Evolutionary conservation across 139 green algal species (phyloP).

Genomic region (Penium margaritaceum): DNA sequence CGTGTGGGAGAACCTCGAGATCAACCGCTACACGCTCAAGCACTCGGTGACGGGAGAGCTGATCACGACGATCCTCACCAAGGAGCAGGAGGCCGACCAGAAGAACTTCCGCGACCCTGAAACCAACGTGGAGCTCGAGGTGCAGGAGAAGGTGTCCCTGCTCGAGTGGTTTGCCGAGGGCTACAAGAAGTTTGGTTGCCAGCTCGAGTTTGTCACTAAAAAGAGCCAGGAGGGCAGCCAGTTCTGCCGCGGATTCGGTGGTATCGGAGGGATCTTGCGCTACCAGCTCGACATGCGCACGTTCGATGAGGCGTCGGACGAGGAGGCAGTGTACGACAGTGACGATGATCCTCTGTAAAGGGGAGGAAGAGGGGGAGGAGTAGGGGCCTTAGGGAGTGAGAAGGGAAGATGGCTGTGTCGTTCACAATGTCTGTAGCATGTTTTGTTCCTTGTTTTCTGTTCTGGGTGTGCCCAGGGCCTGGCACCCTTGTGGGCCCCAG

Average conservation of each 20-base stretch:
- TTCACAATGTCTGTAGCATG: too few relatives aligned
- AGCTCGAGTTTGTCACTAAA: slow-evolving; percentile 93
- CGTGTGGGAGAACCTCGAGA: slow-evolving; percentile 89
- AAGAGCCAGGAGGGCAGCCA: slow-evolving; percentile 80
- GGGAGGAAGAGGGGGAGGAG: too few relatives aligned
- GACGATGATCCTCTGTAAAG: too few relatives aligned
- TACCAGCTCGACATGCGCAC: slow-evolving; percentile 70
- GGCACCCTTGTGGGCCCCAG: too few relatives aligned
- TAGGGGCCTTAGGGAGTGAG: too few relatives aligned
- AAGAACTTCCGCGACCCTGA: slow-evolving; percentile 80
- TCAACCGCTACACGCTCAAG: slow-evolving; percentile 68
- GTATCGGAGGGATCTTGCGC: slow-evolving; percentile 61
- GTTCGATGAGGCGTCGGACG: slow-evolving; percentile 39
- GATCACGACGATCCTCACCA: slow-evolving; percentile 55
- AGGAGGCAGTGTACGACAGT: too few relatives aligned
- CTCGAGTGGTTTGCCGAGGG: slow-evolving; percentile 93
- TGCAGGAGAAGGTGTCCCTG: slow-evolving; percentile 76
- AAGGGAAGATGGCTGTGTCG: too few relatives aligned
- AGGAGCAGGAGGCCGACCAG: slow-evolving; percentile 65
- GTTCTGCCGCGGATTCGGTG: slow-evolving; percentile 69
- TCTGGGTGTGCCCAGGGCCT: too few relatives aligned
- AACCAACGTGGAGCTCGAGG: slow-evolving; percentile 73
- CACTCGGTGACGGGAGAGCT: slow-evolving; percentile 33
- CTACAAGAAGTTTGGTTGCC: slow-evolving; percentile 97
- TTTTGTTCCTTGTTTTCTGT: too few relatives aligned